Percentiles rank a stretch among this genome's conserved stretches.
Conservation (phyloP, 495 filamentous ascomycete species). For the Aspergillus sparsus region DNA sequence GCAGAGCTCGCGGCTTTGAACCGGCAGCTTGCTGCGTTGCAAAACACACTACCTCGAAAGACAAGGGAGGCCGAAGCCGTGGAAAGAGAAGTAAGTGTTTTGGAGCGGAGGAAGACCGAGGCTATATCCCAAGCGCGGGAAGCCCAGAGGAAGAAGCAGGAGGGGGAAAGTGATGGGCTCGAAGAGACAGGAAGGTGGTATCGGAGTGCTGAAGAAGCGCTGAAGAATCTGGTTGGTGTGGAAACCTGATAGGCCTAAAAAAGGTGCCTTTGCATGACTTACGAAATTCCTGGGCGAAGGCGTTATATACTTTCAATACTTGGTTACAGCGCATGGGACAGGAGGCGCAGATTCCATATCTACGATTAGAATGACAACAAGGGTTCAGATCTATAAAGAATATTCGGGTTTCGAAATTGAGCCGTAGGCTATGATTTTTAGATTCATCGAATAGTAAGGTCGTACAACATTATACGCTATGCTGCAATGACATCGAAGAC, state of each 20-base stretch:
- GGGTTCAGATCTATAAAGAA: constrained; percentile 7
- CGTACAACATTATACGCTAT: constrained; percentile 50
- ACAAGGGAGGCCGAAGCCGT: constrained; percentile 70
- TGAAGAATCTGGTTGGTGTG: constrained; percentile 67
- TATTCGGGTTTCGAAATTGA: constrained; percentile 39
- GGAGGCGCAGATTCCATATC: not conserved
- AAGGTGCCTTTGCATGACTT: constrained; percentile 24
- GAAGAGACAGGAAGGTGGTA: constrained; percentile 85
- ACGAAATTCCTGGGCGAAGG: constrained; percentile 25
- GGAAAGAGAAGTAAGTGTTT: constrained; percentile 66
- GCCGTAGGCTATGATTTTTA: constrained; percentile 39
- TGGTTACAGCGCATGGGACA: constrained; percentile 16
- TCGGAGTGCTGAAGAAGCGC: constrained; percentile 64
- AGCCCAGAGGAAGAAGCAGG: constrained; percentile 74
- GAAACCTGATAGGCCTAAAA: constrained; percentile 28
- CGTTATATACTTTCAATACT: constrained; percentile 25
- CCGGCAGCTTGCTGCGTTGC: constrained; percentile 64
- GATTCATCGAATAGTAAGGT: constrained; percentile 47
- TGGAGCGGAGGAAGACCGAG: constrained; percentile 71
- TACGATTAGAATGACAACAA: not conserved
- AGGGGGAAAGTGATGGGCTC: constrained; percentile 73
- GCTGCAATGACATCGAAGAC: constrained; percentile 47
- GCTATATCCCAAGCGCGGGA: constrained; percentile 72
- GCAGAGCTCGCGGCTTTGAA: constrained; percentile 65
- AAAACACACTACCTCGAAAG: constrained; percentile 67